Evolutionary conservation across 1,284 basidiomycete genomes (phyloP).

Genomic region (Leccinum solheimii): DNA sequence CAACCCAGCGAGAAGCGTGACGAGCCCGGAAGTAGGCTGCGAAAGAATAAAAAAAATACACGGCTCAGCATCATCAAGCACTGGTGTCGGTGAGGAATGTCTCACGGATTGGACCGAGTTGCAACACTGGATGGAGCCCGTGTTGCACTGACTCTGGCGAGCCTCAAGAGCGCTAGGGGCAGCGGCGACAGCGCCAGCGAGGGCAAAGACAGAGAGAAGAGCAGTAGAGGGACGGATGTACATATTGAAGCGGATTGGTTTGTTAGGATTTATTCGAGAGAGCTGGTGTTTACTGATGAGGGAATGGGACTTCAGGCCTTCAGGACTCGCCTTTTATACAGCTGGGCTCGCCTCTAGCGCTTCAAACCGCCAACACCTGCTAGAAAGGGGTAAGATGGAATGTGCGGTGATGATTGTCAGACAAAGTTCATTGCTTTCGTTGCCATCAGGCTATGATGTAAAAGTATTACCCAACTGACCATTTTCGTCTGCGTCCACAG

Average conservation of each 20-base stretch:
- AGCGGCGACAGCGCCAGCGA: conserved; percentile 6
- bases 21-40: conserved; percentile 1
- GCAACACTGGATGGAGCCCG: no score
- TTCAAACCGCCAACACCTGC: not conserved
- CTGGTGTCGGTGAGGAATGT: not conserved
- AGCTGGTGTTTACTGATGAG: not conserved
- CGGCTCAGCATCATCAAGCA: not conserved
- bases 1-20: not conserved
- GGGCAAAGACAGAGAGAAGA: conserved; percentile 9
- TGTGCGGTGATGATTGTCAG: not conserved
- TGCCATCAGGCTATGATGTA: not conserved
- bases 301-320: not conserved
- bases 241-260: conserved; percentile 10
- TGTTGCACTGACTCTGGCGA: no score
- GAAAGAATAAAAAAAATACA: not conserved
- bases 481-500: not conserved
- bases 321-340: not conserved
- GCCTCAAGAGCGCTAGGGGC: no score
- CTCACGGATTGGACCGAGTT: conserved; percentile 2
- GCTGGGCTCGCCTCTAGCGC: not conserved
- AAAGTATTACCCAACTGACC: not conserved
- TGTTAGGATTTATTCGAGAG: not conserved
- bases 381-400: not conserved
- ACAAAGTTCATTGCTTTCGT: no score
- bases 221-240: conserved; percentile 10